A percentile compares a stretch with the other conserved stretches of the same genome.
phyloP scores from a whole-genome alignment of 306 rosid genomes.

The Vicia villosa region DNA sequence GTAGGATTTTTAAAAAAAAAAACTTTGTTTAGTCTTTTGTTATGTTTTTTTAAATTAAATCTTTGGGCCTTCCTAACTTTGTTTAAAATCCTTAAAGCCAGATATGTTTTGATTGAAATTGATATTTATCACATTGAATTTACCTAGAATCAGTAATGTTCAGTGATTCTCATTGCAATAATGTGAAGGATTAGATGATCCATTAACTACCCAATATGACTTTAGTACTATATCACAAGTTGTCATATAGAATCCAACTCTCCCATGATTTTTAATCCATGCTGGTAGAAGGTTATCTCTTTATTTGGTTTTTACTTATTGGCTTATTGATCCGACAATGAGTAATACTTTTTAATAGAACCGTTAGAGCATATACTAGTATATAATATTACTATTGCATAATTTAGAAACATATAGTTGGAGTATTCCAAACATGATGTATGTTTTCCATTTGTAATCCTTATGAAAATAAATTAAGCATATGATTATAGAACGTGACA shows the following conservation, averaged over 20 bases:
- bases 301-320: constrained; percentile 26
- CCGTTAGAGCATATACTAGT: neutral
- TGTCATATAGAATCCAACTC: constrained; percentile 36
- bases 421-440: constrained; percentile 1
- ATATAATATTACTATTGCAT: neutral
- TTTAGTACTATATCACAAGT: constrained; percentile 27
- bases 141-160: too few relatives aligned
- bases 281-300: constrained; percentile 36
- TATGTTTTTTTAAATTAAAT: too few relatives aligned
- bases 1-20: too few relatives aligned
- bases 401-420: neutral
- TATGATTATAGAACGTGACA: constrained; percentile 33
- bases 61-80: too few relatives aligned
- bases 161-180: neutral
- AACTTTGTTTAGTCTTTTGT: too few relatives aligned
- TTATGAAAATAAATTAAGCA: constrained; percentile 8
- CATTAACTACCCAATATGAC: constrained; percentile 1
- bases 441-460: constrained; percentile 2
- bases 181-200: constrained; percentile 20
- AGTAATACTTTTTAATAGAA: neutral
- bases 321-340: neutral
- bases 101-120: too few relatives aligned
- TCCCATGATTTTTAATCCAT: constrained; percentile 22
- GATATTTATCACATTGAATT: too few relatives aligned
- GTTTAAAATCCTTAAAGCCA: too few relatives aligned